Base-by-base conservation (phyloP, 2,329 filamentous ascomycete species). In the Claviceps spartinae region DNA sequence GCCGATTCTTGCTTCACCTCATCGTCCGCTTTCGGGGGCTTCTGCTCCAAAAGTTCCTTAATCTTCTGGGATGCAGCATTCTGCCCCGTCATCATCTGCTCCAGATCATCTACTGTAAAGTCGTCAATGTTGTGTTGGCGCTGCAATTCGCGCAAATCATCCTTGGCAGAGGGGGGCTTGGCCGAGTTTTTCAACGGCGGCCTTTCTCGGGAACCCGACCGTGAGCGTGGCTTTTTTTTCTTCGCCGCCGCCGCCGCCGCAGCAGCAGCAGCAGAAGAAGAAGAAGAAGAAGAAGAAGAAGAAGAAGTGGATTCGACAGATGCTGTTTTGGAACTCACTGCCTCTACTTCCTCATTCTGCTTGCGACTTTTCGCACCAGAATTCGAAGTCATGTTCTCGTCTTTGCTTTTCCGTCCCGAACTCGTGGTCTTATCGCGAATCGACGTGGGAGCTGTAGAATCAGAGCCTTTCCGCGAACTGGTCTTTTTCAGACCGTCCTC, bases 41-140 rank as follows among this genome's bases (percentile, higher is more conserved):
- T 40, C 22, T 64, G 56, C 42, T 62, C 58, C 6, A 62, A 54
- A 14, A 65, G 55, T 16, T 54, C 57, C 40, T 61, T 57, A 13
- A 63, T 52, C 41, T 58, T 57, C 7, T 58, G 57, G 7, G 59
- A 59, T 11, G 59, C 56, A 5, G 62, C 55, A 52, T 66, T 67
- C 49, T 65, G 65, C n/a, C 66, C 67, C 34, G 63, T 61, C 26
- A 79, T 59, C 41, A 80, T 65, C 30, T 75, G 72, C 52, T 76
- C 76, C 34, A 81, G 66, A 54, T 81, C 75, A 47, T 81, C 78
- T n/a, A 80, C 62, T 0, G 77, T 81, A 1, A 76, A 78, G 58
- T 81, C 78, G 18, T 81, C 77, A 26, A 80, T 73, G 50, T 79
- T 70, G 58, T 79, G 72, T 45, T 65, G 66, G 16, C 69, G 69